Evolutionary conservation across 2,329 filamentous ascomycete species (phyloP), one percentile per base, ranked within the genome.

Genomic region (Fusarium sp.): DNA sequence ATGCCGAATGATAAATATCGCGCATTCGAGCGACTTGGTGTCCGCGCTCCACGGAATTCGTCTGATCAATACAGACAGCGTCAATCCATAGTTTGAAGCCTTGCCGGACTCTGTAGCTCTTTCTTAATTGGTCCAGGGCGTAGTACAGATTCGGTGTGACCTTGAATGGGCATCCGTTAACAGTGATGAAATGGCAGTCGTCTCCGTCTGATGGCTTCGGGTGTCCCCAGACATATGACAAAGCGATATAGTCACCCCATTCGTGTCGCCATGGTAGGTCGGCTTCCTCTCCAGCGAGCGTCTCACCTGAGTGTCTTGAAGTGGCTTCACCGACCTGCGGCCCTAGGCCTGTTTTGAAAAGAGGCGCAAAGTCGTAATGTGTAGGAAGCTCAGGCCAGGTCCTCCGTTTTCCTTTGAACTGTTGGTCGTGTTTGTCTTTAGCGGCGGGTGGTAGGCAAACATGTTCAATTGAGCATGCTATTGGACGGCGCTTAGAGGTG

Each of bases 21-120:
- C 49, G 49, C 61, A 63, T 63, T 0, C 44, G 39, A n/a, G 39
- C 4, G 10, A 63, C 49, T 16, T 63, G 61, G 0, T 18, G 18
- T 0, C 23, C 57, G 5, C 57, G 57, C 7, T 63, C 61, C 0
- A 5, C 14, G 1, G 10, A 6, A 9, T 62, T 19, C 3, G 4
- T 25, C 13, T 63, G 49, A 10, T 62, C 31, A n/a, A 63, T 63
- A 4, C 53, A 61, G 3, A 60, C 34, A 0, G 57, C 57, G 5
- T 56, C 57, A 1, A 61, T 12, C 58, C 52, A 63, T 2, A 63
- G 6, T 11, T 39, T 63, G 30, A 63, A 63, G 2, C 57, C 57
- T 31, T 63, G 61, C 2, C 14, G 45, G 10, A 62, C 13, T 14
- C 45, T 34, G 7, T 26, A 12, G 14, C 26, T 5, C 5, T 12